phyloP scores from a whole-genome alignment of 1,284 basidiomycete genomes.

The Chalciporus sp. region DNA sequence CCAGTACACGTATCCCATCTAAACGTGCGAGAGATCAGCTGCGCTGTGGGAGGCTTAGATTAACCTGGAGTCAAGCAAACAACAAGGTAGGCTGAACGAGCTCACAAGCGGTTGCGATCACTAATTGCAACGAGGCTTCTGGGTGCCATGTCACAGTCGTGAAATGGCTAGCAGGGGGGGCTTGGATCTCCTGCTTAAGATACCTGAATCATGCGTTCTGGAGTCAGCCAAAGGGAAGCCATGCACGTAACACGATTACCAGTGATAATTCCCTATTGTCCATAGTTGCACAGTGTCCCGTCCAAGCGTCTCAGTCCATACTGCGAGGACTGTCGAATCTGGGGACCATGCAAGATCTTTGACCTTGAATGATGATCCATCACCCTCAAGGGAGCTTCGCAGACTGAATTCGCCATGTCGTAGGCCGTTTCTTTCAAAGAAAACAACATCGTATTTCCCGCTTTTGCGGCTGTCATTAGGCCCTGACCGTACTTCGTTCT shows the following conservation, averaged over 20 bases:
- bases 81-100: slow-evolving; percentile 10
- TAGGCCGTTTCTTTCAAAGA: slow-evolving; percentile 95
- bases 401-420: slow-evolving; percentile 89
- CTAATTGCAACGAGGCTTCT: slow-evolving; percentile 71
- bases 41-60: slow-evolving; percentile 37
- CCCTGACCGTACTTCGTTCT: slow-evolving; percentile 74
- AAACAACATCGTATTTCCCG: slow-evolving; percentile 85
- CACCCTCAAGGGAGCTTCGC: slow-evolving; percentile 42
- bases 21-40: slow-evolving; percentile 67
- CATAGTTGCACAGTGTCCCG: slow-evolving; percentile 92
- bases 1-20: slow-evolving; percentile 80
- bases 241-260: slow-evolving; percentile 48
- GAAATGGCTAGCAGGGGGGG: slow-evolving; percentile 58
- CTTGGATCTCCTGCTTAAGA: slow-evolving; percentile 84
- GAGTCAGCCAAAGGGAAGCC: not conserved
- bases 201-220: slow-evolving; percentile 56
- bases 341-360: slow-evolving; percentile 86
- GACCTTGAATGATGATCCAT: slow-evolving; percentile 67
- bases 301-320: slow-evolving; percentile 78
- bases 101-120: slow-evolving; percentile 71
- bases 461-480: slow-evolving; percentile 69
- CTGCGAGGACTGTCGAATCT: slow-evolving; percentile 83
- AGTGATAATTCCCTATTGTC: slow-evolving; percentile 96
- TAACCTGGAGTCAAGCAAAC: not conserved
- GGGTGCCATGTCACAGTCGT: slow-evolving; percentile 85